Conservation (phyloP, 148 eudicot genomes). For the Pharnaceum exiguum region DNA sequence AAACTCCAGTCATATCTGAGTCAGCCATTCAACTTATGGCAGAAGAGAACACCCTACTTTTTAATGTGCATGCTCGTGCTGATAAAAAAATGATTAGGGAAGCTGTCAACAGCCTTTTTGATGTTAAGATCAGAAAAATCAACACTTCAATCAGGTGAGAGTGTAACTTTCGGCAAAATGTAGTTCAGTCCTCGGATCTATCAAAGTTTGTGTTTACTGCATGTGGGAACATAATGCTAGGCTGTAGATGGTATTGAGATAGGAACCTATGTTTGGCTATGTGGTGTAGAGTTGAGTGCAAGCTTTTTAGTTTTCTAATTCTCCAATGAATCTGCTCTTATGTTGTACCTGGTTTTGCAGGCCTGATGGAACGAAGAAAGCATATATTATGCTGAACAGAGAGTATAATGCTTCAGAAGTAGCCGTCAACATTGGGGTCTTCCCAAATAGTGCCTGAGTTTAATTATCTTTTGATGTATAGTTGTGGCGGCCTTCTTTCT, state of each 20-base stretch:
- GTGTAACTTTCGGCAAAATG: no score
- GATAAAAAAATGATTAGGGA: conserved; percentile 38
- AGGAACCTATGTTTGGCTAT: no score
- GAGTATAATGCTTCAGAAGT: conserved; percentile 41
- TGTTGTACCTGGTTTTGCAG: conserved; percentile 10
- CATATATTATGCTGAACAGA: conserved; percentile 23
- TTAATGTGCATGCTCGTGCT: conserved; percentile 41
- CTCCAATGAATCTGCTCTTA: no score
- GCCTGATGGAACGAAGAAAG: conserved; percentile 44
- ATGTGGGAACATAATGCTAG: no score
- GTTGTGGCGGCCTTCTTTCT: conserved; percentile 11
- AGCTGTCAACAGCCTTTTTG: conserved; percentile 31
- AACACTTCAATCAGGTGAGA: conserved; percentile 40
- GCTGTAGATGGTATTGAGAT: no score
- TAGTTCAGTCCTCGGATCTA: no score
- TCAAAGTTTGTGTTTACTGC: no score
- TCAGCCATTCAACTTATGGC: conserved; percentile 33
- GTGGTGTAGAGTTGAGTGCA: no score
- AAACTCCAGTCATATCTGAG: conserved; percentile 27
- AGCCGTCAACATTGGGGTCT: conserved; percentile 38
- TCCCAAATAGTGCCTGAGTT: conserved; percentile 25
- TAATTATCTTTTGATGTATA: conserved; percentile 12
- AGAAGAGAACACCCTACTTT: conserved; percentile 31
- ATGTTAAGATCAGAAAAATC: conserved; percentile 23
- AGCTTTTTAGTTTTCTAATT: no score